phyloP scores from a whole-genome alignment of 441 rosid genomes.

The Cnidoscolus chayamansa region DNA sequence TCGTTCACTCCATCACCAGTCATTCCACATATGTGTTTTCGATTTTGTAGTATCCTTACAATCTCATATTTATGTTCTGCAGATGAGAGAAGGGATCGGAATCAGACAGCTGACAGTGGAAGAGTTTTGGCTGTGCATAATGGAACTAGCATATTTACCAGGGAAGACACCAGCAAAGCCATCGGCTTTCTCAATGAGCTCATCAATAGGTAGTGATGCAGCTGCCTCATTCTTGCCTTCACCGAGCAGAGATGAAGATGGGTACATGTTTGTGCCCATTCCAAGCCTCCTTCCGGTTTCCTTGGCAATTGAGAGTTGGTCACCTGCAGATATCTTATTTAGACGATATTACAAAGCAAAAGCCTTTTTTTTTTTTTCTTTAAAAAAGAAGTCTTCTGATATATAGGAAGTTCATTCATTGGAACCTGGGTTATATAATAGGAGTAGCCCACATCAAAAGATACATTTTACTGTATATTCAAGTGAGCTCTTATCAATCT shows the following conservation, averaged over 20 bases:
- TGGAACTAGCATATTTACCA: constrained; percentile 31
- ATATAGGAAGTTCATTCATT: neutral
- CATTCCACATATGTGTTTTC: constrained; percentile 84
- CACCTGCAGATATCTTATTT: constrained; percentile 45
- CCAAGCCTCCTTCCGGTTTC: constrained; percentile 97
- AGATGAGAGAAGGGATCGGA: neutral
- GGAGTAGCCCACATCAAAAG: neutral
- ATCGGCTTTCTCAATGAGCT: constrained; percentile 86
- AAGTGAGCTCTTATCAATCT: neutral
- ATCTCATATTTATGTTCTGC: constrained; percentile 86
- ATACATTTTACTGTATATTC: neutral
- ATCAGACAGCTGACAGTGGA: neutral
- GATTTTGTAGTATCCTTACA: constrained; percentile 70
- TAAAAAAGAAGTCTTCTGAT: neutral
- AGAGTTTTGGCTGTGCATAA: neutral
- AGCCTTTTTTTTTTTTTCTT: neutral
- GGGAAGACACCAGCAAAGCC: constrained; percentile 96
- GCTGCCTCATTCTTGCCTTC: constrained; percentile 55
- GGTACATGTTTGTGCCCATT: constrained; percentile 99
- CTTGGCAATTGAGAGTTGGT: constrained; percentile 94
- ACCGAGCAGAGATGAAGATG: constrained; percentile 79
- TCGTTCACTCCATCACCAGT: constrained; percentile 95
- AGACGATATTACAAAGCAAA: neutral
- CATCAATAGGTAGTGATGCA: constrained; percentile 78
- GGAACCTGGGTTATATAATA: neutral